These are phyloP conservation scores for Acacia concinna DNA, from an alignment of 331 rosid genomes.

Conservation along the genomic window DNA sequence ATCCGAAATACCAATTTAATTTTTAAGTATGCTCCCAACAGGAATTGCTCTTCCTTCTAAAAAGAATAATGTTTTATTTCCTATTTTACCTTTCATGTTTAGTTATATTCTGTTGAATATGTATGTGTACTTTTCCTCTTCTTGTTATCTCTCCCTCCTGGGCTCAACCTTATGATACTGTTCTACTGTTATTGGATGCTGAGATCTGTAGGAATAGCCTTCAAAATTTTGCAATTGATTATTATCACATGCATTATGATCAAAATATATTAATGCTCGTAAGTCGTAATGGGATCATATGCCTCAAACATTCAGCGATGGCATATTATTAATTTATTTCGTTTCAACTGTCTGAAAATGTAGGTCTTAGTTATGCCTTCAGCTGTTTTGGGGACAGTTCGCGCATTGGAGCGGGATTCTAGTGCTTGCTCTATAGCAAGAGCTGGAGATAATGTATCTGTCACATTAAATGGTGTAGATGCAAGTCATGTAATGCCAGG, in stretches of 20 bases:
- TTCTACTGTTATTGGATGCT: background rate
- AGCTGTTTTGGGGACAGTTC: slow-evolving; percentile 74
- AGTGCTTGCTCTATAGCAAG: slow-evolving; percentile 71
- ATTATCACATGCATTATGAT: background rate
- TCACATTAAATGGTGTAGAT: slow-evolving; percentile 77
- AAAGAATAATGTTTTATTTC: background rate
- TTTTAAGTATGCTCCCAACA: background rate
- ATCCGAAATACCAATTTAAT: background rate
- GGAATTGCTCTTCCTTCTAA: background rate
- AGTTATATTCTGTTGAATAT: background rate
- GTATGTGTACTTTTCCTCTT: background rate
- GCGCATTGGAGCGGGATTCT: slow-evolving; percentile 79
- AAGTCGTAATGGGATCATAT: background rate
- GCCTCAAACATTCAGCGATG: background rate
- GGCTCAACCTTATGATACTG: background rate
- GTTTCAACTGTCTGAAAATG: slow-evolving; percentile 19
- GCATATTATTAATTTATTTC: background rate
- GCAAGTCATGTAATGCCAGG: slow-evolving; percentile 72
- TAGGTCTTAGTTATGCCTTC: slow-evolving; percentile 94
- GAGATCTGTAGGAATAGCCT: background rate
- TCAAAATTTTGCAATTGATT: background rate
- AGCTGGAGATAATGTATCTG: slow-evolving; percentile 90
- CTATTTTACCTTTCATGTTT: background rate
- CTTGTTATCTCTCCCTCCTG: background rate
- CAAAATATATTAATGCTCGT: background rate